Base-by-base conservation (phyloP, 2,329 filamentous ascomycete genomes). In the Fusarium odoratissimum region DNA sequence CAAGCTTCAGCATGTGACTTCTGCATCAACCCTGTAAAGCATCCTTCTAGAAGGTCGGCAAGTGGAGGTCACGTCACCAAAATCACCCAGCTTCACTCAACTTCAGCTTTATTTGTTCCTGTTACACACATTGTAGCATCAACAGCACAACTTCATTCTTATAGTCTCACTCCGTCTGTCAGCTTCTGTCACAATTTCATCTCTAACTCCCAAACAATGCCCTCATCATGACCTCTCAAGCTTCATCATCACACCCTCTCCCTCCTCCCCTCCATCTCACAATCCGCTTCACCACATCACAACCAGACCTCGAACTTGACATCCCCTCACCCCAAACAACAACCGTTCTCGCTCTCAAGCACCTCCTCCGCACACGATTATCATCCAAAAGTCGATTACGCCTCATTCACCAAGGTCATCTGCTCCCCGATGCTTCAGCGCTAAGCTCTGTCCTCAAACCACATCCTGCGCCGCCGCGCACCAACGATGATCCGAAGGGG, bases 321-420 rank as follows among this genome's bases (percentile, higher is more conserved):
- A 90, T 98, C 78, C 82, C 90, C 54, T 84, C 86, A 10, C 93
- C 95, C 0, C 82, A 86, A 52, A 86, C 86, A 37, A 95, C 92
- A 16, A 94, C 94, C 45, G 89, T 94, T 60, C 88, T 94, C 61
- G 90, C 92, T 4, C 88, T 98, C 64, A 97, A 97, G 82, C 91
- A 93, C 76, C 87, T 92, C 57, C 93, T 98, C 79, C 94, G 96
- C 74, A 82, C 86, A 13, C 88, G 92, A 49, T 89, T 98, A 28
- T 87, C 91, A 10, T 88, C 91, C 10, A 86, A 88, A 45, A 91
- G 90, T 70, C 92, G 94, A 40, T 89, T 98, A 37, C 94, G 95
- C 67, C 90, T 99, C 72, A 98, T 98, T 80, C 91, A 97, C 81
- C 90, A 93, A 56, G 96, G 96, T 69, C 95, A 93, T 79, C 92